phyloP scores from a whole-genome alignment of 2,329 filamentous ascomycete genomes.

The Colletotrichum karsti region DNA sequence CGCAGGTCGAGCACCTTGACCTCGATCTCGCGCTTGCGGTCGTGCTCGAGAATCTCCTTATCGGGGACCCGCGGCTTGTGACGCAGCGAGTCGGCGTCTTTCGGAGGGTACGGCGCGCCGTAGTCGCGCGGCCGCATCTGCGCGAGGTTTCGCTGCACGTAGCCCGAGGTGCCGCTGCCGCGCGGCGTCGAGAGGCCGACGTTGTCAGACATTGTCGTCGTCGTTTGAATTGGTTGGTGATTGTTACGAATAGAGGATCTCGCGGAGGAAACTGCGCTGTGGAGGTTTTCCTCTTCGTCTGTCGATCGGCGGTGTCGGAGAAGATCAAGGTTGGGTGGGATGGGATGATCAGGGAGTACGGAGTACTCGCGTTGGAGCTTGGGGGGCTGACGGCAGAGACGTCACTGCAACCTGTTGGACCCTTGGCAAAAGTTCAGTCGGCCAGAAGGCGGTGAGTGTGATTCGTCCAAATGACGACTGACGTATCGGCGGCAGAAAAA shows the following conservation, averaged over 20 bases:
- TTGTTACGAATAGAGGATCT: neutral
- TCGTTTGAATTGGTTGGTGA: neutral
- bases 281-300: neutral
- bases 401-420: conserved; percentile 18
- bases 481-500: conserved; percentile 23
- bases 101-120: conserved; percentile 76
- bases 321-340: conserved; percentile 2
- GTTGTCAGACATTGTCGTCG: conserved; percentile 85
- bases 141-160: conserved; percentile 95
- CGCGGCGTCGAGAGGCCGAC: conserved; percentile 94
- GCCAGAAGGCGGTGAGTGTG: conserved; percentile 21
- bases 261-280: neutral
- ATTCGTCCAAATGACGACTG: neutral
- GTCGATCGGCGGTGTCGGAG: neutral
- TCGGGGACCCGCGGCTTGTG: conserved; percentile 88
- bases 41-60: conserved; percentile 92
- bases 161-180: conserved; percentile 95
- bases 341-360: neutral
- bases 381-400: conserved; percentile 2
- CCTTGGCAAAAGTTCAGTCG: conserved; percentile 19
- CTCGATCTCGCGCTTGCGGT: conserved; percentile 89
- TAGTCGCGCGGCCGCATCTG: conserved; percentile 86
- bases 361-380: neutral
- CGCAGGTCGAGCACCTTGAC: conserved; percentile 92
- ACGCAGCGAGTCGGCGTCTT: conserved; percentile 72